Evolutionary conservation across 768 basidiomycete species (phyloP).

Genomic region (Mycena chlorophos): DNA sequence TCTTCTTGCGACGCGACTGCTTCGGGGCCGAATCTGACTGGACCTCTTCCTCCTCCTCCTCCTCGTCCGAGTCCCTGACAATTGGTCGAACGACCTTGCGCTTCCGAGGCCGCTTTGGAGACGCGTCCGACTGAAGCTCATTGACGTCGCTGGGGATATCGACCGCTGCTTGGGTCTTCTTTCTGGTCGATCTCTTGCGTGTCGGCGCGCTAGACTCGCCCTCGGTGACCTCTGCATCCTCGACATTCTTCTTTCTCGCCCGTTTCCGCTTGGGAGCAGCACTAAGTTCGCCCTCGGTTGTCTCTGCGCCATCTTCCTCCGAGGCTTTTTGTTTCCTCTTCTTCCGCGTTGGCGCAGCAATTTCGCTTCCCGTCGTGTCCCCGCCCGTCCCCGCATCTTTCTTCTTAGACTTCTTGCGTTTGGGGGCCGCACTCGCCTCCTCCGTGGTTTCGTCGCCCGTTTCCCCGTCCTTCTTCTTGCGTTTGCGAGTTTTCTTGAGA

Average conservation of each 20-base stretch:
- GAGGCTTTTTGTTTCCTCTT: background rate
- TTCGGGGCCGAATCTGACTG: slow-evolving; percentile 36
- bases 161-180: too few species aligned
- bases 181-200: too few species aligned
- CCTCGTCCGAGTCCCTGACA: background rate
- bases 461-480: background rate
- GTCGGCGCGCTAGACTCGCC: background rate
- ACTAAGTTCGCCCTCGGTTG: background rate
- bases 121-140: too few species aligned
- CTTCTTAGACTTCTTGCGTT: background rate
- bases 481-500: slow-evolving; percentile 1
- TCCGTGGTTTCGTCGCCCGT: background rate
- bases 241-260: background rate
- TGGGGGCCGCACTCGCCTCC: background rate
- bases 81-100: too few species aligned
- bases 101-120: too few species aligned
- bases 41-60: slow-evolving; percentile 3
- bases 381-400: background rate
- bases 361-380: background rate
- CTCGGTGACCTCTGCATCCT: background rate
- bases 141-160: too few species aligned
- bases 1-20: slow-evolving; percentile 37
- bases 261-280: background rate
- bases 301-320: background rate
- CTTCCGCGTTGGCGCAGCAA: background rate